Evolutionary conservation across 2,329 filamentous ascomycete genomes (phyloP).

Genomic region (Sclerotinia borealis): DNA sequence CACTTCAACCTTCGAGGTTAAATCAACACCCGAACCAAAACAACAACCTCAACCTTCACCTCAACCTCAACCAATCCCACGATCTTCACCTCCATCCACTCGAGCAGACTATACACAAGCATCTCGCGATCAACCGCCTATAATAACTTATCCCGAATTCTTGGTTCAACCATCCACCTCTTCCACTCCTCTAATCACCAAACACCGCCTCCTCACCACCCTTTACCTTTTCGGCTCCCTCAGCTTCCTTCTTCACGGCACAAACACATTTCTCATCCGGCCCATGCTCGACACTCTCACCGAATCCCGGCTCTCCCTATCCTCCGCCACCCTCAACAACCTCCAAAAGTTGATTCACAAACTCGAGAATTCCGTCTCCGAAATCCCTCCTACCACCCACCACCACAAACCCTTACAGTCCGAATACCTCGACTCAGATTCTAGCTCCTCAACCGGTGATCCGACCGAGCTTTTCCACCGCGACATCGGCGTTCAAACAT

Average conservation of each 20-base stretch:
- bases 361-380: constrained; percentile 53
- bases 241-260: constrained; percentile 62
- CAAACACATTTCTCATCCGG: constrained; percentile 61
- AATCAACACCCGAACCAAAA: neutral
- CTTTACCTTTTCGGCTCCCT: constrained; percentile 52
- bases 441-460: constrained; percentile 36
- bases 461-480: constrained; percentile 77
- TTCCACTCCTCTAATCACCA: constrained; percentile 54
- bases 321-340: constrained; percentile 42
- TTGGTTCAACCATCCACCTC: constrained; percentile 50
- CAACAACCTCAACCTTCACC: constrained; percentile 2
- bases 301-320: constrained; percentile 47
- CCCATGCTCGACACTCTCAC: constrained; percentile 50
- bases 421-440: constrained; percentile 39
- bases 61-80: neutral
- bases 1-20: neutral
- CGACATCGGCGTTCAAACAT: constrained; percentile 75
- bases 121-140: constrained; percentile 41
- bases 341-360: constrained; percentile 45
- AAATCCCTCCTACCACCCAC: constrained; percentile 43
- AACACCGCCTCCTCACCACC: constrained; percentile 50
- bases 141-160: constrained; percentile 67
- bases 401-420: constrained; percentile 27
- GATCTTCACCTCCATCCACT: neutral
- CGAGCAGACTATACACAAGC: constrained; percentile 39